phyloP scores from a whole-genome alignment of 2,329 filamentous ascomycete species.

The Aspergillus udagawae region DNA sequence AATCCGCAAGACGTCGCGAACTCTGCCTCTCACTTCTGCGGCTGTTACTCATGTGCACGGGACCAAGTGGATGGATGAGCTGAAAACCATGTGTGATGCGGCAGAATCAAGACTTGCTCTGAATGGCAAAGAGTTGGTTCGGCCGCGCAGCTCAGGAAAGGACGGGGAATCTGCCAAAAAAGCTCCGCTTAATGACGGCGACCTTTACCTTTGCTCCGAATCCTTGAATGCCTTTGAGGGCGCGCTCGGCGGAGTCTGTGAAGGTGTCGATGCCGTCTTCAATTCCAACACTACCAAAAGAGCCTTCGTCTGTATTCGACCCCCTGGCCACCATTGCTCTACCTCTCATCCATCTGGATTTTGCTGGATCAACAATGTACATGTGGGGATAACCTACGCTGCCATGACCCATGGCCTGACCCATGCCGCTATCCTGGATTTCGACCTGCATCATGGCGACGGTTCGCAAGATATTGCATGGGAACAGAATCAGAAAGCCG shows the following conservation, averaged over 20 bases:
- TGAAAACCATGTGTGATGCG: slow-evolving; percentile 76
- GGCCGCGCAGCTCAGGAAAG: slow-evolving; percentile 47
- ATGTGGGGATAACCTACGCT: slow-evolving; percentile 91
- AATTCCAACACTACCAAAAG: slow-evolving; percentile 60
- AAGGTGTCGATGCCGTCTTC: slow-evolving; percentile 86
- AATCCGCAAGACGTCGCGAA: slow-evolving; percentile 75
- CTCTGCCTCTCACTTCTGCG: slow-evolving; percentile 65
- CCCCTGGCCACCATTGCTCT: slow-evolving; percentile 94
- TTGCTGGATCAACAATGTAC: slow-evolving; percentile 98
- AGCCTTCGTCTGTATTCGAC: slow-evolving; percentile 88
- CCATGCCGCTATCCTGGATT: slow-evolving; percentile 89
- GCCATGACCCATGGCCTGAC: slow-evolving; percentile 80
- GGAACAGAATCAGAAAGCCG: slow-evolving; percentile 75
- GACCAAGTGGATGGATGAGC: slow-evolving; percentile 85
- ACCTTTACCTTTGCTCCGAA: slow-evolving; percentile 84
- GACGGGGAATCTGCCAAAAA: slow-evolving; percentile 40
- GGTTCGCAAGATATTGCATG: slow-evolving; percentile 94
- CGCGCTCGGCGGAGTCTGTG: slow-evolving; percentile 85
- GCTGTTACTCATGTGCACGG: slow-evolving; percentile 91
- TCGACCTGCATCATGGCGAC: slow-evolving; percentile 88
- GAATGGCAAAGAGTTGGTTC: slow-evolving; percentile 71
- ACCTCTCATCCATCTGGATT: slow-evolving; percentile 87
- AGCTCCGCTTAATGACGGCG: slow-evolving; percentile 72
- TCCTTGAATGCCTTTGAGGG: slow-evolving; percentile 86
- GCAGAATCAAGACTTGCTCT: slow-evolving; percentile 74